phyloP scores from a whole-genome alignment of 106 monocot genomes.

The Acorus calamus region DNA sequence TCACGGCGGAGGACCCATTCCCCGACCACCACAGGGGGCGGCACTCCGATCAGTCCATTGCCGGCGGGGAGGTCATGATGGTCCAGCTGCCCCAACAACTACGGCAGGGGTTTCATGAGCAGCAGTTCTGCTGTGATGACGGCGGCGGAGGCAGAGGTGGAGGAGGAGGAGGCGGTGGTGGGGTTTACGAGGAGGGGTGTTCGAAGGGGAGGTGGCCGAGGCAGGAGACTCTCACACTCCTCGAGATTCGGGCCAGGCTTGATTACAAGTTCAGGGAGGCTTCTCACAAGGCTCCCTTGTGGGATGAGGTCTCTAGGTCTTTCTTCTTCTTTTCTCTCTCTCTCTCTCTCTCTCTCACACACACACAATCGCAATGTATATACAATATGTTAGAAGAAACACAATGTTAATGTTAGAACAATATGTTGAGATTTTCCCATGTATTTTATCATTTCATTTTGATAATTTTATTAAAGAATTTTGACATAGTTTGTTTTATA shows the following conservation, averaged over 20 bases:
- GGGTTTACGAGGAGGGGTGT: background rate
- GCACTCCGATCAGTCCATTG: background rate
- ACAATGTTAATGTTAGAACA: no score
- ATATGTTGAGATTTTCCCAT: no score
- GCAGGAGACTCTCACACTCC: constrained; percentile 69
- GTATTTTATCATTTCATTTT: no score
- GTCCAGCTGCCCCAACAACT: background rate
- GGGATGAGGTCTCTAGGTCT: constrained; percentile 81
- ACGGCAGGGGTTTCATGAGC: background rate
- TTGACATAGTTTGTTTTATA: no score
- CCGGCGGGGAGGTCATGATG: background rate
- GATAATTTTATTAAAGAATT: no score
- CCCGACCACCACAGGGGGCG: background rate
- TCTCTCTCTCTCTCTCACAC: background rate
- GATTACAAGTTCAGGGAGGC: constrained; percentile 49
- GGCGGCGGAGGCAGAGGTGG: background rate
- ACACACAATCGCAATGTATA: no score
- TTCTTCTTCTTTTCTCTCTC: background rate
- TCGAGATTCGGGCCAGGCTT: constrained; percentile 56
- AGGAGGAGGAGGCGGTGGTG: background rate
- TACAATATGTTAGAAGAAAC: no score
- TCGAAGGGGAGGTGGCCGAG: constrained; percentile 51
- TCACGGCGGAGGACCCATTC: background rate
- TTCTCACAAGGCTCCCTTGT: constrained; percentile 57
- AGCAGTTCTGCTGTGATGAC: background rate